Evolutionary conservation across 192 early-diverging fungal species (phyloP).

Genomic region (Dissophora globulifera): DNA sequence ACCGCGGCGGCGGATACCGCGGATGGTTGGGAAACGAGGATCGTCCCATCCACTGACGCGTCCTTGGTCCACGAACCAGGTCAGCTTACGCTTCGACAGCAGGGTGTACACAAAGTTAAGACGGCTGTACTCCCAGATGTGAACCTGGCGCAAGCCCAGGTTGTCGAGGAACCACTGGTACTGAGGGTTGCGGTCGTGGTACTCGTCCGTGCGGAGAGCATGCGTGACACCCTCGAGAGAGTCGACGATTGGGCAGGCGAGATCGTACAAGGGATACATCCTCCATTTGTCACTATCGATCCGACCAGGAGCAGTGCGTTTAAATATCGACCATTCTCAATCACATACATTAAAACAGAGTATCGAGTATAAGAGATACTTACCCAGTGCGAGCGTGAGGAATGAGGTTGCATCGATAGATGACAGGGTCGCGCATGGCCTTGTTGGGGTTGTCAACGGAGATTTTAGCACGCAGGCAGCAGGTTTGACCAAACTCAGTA

Average conservation of each 20-base stretch:
- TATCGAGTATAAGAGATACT: not conserved
- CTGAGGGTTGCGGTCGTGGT: conserved; percentile 96
- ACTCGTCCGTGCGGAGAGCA: conserved; percentile 97
- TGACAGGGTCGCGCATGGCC: conserved; percentile 95
- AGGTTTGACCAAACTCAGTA: conserved; percentile 83
- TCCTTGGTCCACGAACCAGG: conserved; percentile 93
- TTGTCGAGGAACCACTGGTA: conserved; percentile 96
- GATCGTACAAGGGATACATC: conserved; percentile 98
- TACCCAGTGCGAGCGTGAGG: conserved; percentile 93
- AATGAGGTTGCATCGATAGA: conserved; percentile 92
- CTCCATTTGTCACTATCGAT: conserved; percentile 86
- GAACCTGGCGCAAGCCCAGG: conserved; percentile 86
- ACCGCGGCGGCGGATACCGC: conserved; percentile 93
- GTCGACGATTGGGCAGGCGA: conserved; percentile 97
- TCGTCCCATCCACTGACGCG: conserved; percentile 90
- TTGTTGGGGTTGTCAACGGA: conserved; percentile 87
- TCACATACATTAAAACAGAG: too few species aligned
- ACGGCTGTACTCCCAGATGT: conserved; percentile 93
- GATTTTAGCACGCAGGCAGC: conserved; percentile 97
- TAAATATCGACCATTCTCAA: too few species aligned
- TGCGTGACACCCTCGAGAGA: conserved; percentile 97
- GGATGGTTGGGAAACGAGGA: conserved; percentile 90
- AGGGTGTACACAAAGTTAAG: conserved; percentile 99
- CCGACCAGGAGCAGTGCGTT: too few species aligned
- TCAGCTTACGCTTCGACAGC: conserved; percentile 97